Conservation (phyloP, 164 flowering plant species). For the Magnolia kwangsiensis region DNA sequence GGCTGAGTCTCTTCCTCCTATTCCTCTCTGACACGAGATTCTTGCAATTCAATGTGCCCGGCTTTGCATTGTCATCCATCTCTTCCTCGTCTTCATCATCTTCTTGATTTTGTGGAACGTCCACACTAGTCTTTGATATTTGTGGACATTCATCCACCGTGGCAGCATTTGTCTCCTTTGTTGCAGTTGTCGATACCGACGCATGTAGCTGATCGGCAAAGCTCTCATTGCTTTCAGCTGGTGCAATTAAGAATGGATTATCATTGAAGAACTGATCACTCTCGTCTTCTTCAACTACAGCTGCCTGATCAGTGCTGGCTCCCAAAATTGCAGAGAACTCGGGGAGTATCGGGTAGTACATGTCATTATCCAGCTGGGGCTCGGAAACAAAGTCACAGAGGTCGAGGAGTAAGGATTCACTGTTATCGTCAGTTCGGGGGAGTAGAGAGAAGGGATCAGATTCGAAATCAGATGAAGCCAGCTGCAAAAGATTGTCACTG, state of each 20-base stretch:
- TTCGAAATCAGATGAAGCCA: slow-evolving; percentile 4
- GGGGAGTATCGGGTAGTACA: not conserved
- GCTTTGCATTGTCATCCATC: slow-evolving; percentile 9
- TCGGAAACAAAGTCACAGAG: not conserved
- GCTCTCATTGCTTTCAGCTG: slow-evolving; percentile 2
- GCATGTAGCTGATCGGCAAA: not conserved
- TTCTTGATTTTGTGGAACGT: not conserved
- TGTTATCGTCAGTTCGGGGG: not conserved
- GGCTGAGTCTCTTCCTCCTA: slow-evolving; percentile 29
- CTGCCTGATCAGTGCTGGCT: not conserved
- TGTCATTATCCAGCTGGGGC: not conserved
- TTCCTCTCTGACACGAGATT: slow-evolving; percentile 35
- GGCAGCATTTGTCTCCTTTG: not conserved
- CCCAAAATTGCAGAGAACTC: not conserved
- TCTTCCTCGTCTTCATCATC: slow-evolving; percentile 16
- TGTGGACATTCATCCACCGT: not conserved
- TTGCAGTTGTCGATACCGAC: not conserved
- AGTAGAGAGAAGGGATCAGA: not conserved
- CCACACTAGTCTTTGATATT: not conserved
- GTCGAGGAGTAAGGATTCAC: slow-evolving; percentile 1
- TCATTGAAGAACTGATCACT: not conserved
- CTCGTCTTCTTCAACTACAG: not conserved
- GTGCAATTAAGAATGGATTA: not conserved
- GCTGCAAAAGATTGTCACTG: slow-evolving; percentile 4
- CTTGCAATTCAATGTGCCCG: slow-evolving; percentile 17